Percentiles rank a stretch among this genome's conserved stretches.
These are phyloP conservation scores for Sphagnurus paluster DNA, from an alignment of 1,284 basidiomycete genomes.

Conservation along the genomic window DNA sequence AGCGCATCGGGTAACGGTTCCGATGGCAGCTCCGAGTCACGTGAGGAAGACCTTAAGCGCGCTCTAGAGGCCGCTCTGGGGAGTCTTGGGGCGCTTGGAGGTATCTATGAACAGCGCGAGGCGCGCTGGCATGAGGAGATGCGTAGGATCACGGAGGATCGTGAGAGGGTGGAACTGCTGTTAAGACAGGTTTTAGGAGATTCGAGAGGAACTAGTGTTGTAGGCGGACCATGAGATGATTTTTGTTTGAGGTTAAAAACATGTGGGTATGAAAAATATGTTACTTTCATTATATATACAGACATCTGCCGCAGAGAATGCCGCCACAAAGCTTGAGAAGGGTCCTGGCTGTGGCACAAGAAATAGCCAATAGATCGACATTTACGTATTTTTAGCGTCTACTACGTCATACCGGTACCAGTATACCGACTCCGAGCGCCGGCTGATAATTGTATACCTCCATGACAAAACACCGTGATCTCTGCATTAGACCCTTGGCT, in stretches of 20 bases:
- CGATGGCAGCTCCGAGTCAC: conserved; percentile 48
- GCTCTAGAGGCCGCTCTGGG: conserved; percentile 65
- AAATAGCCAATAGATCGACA: too few species aligned
- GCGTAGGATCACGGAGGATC: conserved; percentile 59
- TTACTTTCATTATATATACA: too few species aligned
- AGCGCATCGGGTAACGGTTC: conserved; percentile 51
- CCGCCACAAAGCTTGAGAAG: too few species aligned
- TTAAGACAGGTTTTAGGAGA: conserved; percentile 64
- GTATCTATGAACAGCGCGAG: conserved; percentile 67
- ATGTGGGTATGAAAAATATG: too few species aligned
- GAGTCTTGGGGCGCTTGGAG: conserved; percentile 58
- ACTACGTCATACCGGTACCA: too few species aligned
- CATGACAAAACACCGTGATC: too few species aligned
- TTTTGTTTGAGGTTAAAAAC: background rate
- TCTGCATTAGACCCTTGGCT: too few species aligned
- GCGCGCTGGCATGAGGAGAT: conserved; percentile 71
- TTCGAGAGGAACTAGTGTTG: background rate
- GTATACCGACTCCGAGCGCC: too few species aligned
- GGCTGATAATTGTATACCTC: too few species aligned
- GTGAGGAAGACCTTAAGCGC: conserved; percentile 63
- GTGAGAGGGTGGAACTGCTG: conserved; percentile 64
- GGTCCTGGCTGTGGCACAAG: too few species aligned
- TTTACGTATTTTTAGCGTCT: too few species aligned
- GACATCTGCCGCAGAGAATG: too few species aligned
- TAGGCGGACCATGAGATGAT: background rate